Conservation (phyloP, 2,329 filamentous ascomycete genomes). For the Microthyrium microscopicum region DNA sequence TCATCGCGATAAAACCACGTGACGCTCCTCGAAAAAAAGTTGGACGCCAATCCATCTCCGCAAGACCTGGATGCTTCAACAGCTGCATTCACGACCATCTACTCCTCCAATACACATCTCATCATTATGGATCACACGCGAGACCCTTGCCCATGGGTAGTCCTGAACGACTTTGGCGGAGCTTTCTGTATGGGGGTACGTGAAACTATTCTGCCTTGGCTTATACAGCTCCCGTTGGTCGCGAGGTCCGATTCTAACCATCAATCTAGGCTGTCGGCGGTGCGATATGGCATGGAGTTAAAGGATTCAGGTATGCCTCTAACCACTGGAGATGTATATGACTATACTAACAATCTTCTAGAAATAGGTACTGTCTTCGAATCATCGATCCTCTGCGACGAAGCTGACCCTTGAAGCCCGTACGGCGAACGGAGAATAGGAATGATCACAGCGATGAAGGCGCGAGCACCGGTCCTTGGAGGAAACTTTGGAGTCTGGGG, state of each 20-base stretch:
- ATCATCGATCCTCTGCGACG: constrained; percentile 9
- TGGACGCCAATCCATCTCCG: too few species aligned
- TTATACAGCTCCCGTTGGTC: too few species aligned
- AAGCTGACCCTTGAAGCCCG: constrained; percentile 20
- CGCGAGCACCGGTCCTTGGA: constrained; percentile 84
- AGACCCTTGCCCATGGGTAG: constrained; percentile 94
- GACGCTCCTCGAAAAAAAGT: too few species aligned
- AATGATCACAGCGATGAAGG: constrained; percentile 89
- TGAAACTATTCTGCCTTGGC: constrained; percentile 12
- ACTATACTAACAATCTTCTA: constrained; percentile 12
- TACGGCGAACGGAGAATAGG: constrained; percentile 93
- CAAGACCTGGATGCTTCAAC: too few species aligned
- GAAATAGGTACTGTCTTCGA: constrained; percentile 13
- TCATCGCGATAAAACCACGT: too few species aligned
- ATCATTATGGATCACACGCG: constrained; percentile 77
- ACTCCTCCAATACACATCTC: too few species aligned
- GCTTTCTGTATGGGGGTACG: constrained; percentile 92
- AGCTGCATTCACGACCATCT: too few species aligned
- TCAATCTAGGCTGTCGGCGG: constrained; percentile 22
- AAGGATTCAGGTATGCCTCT: constrained; percentile 59
- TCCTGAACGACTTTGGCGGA: constrained; percentile 92
- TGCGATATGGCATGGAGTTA: constrained; percentile 88
- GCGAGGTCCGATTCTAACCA: background rate
- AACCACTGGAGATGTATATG: background rate
- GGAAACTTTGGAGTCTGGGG: constrained; percentile 99